Conservation (phyloP, 371 early-diverging fungal species). For the Rhizopus arrhizus region DNA sequence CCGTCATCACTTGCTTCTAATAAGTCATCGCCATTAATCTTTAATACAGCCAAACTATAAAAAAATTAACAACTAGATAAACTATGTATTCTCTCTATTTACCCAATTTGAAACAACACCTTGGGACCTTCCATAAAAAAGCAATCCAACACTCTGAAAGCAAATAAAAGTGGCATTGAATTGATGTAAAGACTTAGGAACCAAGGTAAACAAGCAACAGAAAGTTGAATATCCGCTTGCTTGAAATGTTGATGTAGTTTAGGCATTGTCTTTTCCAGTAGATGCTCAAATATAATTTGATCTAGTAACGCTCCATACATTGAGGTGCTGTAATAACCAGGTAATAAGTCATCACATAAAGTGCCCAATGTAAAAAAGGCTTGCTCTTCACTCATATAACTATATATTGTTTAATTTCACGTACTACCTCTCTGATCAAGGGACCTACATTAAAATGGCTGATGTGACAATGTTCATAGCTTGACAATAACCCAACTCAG, state of each 20-base stretch:
- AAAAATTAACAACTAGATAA: too few relatives aligned
- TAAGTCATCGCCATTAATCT: conserved; percentile 89
- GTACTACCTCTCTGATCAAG: neutral
- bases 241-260: conserved; percentile 79
- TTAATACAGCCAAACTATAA: conserved; percentile 75
- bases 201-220: conserved; percentile 95
- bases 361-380: conserved; percentile 93
- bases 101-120: conserved; percentile 90
- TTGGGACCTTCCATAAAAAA: conserved; percentile 93
- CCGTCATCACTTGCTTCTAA: conserved; percentile 90
- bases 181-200: conserved; percentile 94
- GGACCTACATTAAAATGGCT: conserved; percentile 47
- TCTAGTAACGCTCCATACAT: conserved; percentile 97
- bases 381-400: conserved; percentile 93
- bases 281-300: conserved; percentile 90
- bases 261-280: conserved; percentile 81
- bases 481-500: conserved; percentile 97
- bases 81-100: neutral
- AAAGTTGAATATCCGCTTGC: conserved; percentile 88
- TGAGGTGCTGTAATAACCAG: conserved; percentile 94
- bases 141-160: conserved; percentile 90
- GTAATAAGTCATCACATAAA: conserved; percentile 86
- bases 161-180: conserved; percentile 86
- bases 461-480: conserved; percentile 98
- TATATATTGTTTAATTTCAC: conserved; percentile 18